phyloP scores from a whole-genome alignment of 371 early-diverging fungal species.

The Mortierella sp. region DNA sequence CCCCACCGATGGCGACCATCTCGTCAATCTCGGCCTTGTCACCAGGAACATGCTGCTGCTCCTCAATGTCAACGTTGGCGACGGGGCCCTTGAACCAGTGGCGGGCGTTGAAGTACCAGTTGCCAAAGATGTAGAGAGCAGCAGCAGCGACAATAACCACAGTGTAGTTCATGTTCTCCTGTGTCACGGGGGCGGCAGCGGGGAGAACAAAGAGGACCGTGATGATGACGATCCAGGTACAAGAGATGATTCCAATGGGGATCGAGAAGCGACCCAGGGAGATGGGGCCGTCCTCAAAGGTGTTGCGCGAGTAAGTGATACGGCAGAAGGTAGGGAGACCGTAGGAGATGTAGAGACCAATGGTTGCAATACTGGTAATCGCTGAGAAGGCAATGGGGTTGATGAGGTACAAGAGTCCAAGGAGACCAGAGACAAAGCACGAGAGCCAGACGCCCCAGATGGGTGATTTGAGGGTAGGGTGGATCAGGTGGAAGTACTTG shows the following conservation, averaged over 20 bases:
- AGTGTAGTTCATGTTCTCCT: constrained; percentile 73
- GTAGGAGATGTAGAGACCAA: constrained; percentile 79
- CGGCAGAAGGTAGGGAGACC: constrained; percentile 71
- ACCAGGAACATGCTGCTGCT: constrained; percentile 22
- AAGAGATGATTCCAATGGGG: constrained; percentile 63
- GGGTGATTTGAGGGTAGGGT: constrained; percentile 61
- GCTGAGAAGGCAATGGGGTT: constrained; percentile 70
- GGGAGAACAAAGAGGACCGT: constrained; percentile 74
- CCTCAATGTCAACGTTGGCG: constrained; percentile 50
- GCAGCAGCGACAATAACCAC: constrained; percentile 58
- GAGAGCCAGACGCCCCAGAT: constrained; percentile 57
- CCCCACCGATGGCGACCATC: not conserved
- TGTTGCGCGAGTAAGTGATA: constrained; percentile 67
- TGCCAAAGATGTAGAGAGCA: constrained; percentile 60
- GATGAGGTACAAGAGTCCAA: constrained; percentile 64
- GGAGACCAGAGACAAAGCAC: constrained; percentile 59
- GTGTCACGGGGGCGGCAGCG: constrained; percentile 68
- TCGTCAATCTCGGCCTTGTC: constrained; percentile 18
- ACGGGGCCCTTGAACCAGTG: constrained; percentile 74
- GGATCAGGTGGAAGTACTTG: constrained; percentile 63
- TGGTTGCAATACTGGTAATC: constrained; percentile 77
- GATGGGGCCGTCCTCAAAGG: constrained; percentile 70
- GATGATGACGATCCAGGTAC: constrained; percentile 71
- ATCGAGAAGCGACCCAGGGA: constrained; percentile 62
- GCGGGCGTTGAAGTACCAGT: constrained; percentile 66